These are phyloP conservation scores for Penicillium macrosclerotiorum DNA, from an alignment of 495 filamentous ascomycete species.

Conservation along the genomic window DNA sequence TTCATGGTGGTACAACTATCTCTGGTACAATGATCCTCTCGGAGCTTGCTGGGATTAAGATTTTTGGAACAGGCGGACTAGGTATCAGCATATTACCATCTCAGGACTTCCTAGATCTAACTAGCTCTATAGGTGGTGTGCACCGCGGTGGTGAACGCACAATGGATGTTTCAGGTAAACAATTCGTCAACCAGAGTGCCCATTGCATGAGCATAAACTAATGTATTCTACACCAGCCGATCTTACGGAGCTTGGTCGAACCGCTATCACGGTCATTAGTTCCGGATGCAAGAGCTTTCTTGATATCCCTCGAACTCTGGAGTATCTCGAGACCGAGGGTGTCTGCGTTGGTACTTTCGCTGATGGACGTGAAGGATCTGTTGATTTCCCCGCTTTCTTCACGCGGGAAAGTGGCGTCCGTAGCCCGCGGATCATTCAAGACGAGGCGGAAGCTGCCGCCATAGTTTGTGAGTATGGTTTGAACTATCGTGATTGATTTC, in stretches of 20 bases:
- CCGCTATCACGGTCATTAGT: constrained; percentile 81
- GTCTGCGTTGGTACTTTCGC: constrained; percentile 85
- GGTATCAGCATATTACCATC: constrained; percentile 21
- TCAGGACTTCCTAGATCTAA: constrained; percentile 1
- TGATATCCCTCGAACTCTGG: constrained; percentile 85
- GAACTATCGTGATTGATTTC: not conserved
- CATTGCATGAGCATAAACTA: not conserved
- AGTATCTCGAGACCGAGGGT: constrained; percentile 93
- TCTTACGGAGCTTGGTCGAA: constrained; percentile 90
- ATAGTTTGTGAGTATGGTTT: constrained; percentile 65
- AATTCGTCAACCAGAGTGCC: not conserved
- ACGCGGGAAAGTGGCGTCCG: constrained; percentile 76
- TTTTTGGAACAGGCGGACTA: constrained; percentile 81
- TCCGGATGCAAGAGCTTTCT: constrained; percentile 95
- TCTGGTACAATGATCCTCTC: constrained; percentile 91
- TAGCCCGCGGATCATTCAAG: constrained; percentile 70
- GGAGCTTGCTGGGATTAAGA: constrained; percentile 79
- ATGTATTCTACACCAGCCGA: constrained; percentile 55
- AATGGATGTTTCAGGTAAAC: constrained; percentile 76
- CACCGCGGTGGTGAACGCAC: constrained; percentile 82
- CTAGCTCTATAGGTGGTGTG: constrained; percentile 71
- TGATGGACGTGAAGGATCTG: constrained; percentile 61
- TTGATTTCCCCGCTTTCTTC: constrained; percentile 91
- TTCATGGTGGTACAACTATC: constrained; percentile 90
- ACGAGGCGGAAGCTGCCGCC: constrained; percentile 78